Conservation (phyloP, 306 rosid genomes). For the Alnus glutinosa region DNA sequence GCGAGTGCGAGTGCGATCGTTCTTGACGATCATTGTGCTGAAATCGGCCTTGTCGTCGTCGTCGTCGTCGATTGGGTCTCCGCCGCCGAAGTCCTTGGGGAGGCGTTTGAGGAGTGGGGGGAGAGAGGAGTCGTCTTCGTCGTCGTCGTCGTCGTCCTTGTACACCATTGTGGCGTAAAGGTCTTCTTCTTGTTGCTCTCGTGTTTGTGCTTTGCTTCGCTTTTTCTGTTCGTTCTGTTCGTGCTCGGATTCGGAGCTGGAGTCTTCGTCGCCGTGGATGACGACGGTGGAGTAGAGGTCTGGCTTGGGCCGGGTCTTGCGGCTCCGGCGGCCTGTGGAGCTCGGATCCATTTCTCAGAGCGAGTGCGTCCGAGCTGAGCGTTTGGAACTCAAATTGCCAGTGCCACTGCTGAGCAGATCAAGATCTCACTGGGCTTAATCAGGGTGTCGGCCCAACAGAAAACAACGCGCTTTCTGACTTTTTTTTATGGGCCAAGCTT, state of each 20-base stretch:
- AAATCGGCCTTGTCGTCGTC: conserved; percentile 69
- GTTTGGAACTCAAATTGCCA: conserved; percentile 13
- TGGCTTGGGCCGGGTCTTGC: conserved; percentile 47
- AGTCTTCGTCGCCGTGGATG: conserved; percentile 56
- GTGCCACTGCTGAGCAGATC: neutral
- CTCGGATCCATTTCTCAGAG: conserved; percentile 60
- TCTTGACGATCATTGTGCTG: conserved; percentile 73
- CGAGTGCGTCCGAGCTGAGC: conserved; percentile 3
- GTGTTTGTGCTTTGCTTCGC: conserved; percentile 10
- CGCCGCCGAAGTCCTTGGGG: conserved; percentile 97
- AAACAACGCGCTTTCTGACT: neutral
- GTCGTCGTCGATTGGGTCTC: conserved; percentile 76
- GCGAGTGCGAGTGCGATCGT: conserved; percentile 52
- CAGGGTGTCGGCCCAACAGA: neutral
- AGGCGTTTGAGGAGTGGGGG: conserved; percentile 92
- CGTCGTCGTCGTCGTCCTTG: conserved; percentile 60
- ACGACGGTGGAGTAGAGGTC: conserved; percentile 80
- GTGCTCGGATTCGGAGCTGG: conserved; percentile 25
- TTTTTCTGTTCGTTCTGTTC: conserved; percentile 20
- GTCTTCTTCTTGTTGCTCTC: conserved; percentile 40
- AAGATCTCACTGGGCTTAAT: neutral
- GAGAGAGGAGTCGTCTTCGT: conserved; percentile 74
- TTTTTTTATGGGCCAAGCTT: neutral
- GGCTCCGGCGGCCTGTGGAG: conserved; percentile 42
- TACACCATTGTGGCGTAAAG: conserved; percentile 73